Base-by-base conservation (phyloP, 768 basidiomycete genomes). In the Leucocoprinus birnbaumii region DNA sequence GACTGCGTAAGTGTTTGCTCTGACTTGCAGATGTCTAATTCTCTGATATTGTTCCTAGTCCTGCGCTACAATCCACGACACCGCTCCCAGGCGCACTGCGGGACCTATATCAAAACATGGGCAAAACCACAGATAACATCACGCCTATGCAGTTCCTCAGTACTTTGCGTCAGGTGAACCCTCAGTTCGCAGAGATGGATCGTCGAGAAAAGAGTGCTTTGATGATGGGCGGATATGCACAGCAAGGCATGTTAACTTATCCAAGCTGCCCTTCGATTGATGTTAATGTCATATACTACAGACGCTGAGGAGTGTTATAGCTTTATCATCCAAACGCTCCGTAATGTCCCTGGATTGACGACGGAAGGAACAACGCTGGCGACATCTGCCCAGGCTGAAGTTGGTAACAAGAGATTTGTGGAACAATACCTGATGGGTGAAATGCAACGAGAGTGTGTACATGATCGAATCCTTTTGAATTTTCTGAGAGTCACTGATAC, bases 281-380 rank as follows among this genome's bases (percentile, higher is more conserved):
- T 21, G 24, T 24, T 31, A 2, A 46, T 35, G 26, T 53, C 22
- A 21, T 44, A 8, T 51, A n/a, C 8, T 22, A 18, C 46, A 81
- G 92, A 97, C 63, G 94, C 94, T 18, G 94, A 96, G 65, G 94
- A 97, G 68, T 95, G 93, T 62, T 94, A 88, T 75, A 78, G 75
- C 7, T 82, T 86, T 50, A 84, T 96, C 57, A 73, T 90, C 16
- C 85, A 84, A 55, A 78, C 86, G 0, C 73, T 95, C 46, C 79
- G 84, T 56, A 84, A 87, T n/a, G 76, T 94, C 5, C 83, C 86
- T n/a, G 76, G 78, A 9, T 66, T 77, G 25, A 57, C 68, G 42
- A 45, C 49, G 11, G 56, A 59, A 1, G 82, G 80, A 1, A 66
- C 69, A 18, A 59, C 56, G 59, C 65, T 61, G 8, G 59, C 60